Base-by-base conservation (phyloP, 768 basidiomycete species). In the Hirschioporus abietinus region DNA sequence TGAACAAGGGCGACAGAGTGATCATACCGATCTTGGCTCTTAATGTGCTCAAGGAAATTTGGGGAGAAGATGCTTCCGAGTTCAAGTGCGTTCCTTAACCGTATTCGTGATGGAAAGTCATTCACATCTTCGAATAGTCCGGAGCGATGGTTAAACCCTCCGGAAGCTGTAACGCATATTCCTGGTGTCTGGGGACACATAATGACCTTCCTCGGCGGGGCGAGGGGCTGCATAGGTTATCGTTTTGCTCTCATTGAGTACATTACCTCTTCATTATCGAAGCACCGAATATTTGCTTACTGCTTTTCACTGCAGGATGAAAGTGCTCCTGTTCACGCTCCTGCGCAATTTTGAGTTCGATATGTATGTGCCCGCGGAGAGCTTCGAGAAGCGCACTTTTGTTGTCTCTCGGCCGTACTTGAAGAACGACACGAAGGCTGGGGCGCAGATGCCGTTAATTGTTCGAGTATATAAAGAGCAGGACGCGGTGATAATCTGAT, bases 211-310 rank as follows among this genome's bases (percentile, higher is more conserved):
- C 70, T 88, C 1, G 86, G 86, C 35, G 89, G 89, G 6, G 85
- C 87, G 17, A 81, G 82, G 23, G 81, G 86, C 0, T 91, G 89
- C 68, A 89, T 90, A 36, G 88, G 88, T 0, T 89, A 84, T 72
- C 82, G 85, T 3, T 90, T 90, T 72, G 79, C 89, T 17, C 73
- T 89, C 24, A 76, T 83, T 18, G 87, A 87, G 85, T 87, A 67
- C 42, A 52, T 52, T 20, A 5, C 15, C 42, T 15, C 42, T 52
- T 52, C 42, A 1, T 52, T 15, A 5, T 52, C 20, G 12, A 1
- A 1, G 12, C 42, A 5, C 12, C 20, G 12, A 15, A n/a, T n/a
- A n/a, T n/a, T n/a, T 8, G 34, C 7, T 42, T 9, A 20, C 27
- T 10, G 12, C 42, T 76, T 79, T 78, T 26, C 67, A 80, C 15